A percentile compares a stretch with the other conserved stretches of the same genome.
These are phyloP conservation scores for Picochlorum sp. DNA, from an alignment of 139 green algal genomes.

Conservation along the genomic window DNA sequence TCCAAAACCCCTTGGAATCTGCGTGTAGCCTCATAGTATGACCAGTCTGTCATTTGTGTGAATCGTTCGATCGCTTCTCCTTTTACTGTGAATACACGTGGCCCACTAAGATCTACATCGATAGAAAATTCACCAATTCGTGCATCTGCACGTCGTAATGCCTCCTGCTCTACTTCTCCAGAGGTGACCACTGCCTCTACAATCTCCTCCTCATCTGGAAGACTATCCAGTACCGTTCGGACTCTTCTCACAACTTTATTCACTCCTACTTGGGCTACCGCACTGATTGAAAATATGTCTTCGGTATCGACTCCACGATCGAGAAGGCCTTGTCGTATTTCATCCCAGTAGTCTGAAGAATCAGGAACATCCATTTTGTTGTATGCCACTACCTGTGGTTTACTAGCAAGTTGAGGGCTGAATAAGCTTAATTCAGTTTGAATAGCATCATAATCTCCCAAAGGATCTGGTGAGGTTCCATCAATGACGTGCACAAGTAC, in stretches of 20 bases:
- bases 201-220: constrained; percentile 19
- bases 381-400: constrained; percentile 73
- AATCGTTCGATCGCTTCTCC: constrained; percentile 65
- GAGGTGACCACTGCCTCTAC: constrained; percentile 1
- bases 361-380: constrained; percentile 94
- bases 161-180: constrained; percentile 22
- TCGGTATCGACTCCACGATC: constrained; percentile 24
- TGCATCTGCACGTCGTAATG: constrained; percentile 10
- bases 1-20: constrained; percentile 60
- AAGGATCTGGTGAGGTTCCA: constrained; percentile 76
- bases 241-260: constrained; percentile 52
- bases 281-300: constrained; percentile 23
- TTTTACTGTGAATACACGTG: constrained; percentile 27
- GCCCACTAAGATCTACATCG: constrained; percentile 20
- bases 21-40: constrained; percentile 82
- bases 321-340: constrained; percentile 55
- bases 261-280: constrained; percentile 50
- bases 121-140: constrained; percentile 70
- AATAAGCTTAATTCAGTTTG: constrained; percentile 88
- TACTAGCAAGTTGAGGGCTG: constrained; percentile 71
- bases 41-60: constrained; percentile 89
- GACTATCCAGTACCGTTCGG: constrained; percentile 44
- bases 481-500: constrained; percentile 93
- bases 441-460: constrained; percentile 81
- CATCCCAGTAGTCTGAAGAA: constrained; percentile 63